Evolutionary conservation across 257 asterid species (phyloP).

Genomic region (Fraxinus quadrangulata): DNA sequence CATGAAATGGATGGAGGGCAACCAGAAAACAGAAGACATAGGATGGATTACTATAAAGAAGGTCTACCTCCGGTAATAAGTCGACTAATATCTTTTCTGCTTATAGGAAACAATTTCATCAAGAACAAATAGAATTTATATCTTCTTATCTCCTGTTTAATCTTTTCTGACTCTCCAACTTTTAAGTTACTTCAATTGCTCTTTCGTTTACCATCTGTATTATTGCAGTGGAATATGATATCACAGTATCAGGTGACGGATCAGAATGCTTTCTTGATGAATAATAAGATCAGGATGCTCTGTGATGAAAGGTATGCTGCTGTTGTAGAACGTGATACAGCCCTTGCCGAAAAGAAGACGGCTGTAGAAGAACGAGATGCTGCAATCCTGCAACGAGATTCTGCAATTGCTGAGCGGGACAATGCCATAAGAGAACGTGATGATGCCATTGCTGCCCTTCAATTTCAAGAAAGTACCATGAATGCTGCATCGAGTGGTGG

Average conservation of each 20-base stretch:
- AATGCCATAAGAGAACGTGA: constrained; percentile 68
- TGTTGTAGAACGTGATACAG: constrained; percentile 53
- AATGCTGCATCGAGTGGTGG: constrained; percentile 32
- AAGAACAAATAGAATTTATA: no score
- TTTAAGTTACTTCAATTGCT: background rate
- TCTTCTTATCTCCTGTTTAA: no score
- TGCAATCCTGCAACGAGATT: constrained; percentile 59
- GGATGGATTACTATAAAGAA: no score
- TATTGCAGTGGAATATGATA: constrained; percentile 56
- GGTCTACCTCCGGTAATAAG: no score
- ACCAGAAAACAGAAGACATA: no score
- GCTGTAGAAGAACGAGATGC: constrained; percentile 55
- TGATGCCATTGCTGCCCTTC: constrained; percentile 77
- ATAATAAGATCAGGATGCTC: constrained; percentile 49
- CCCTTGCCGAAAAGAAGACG: constrained; percentile 49
- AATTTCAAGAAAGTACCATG: constrained; percentile 61
- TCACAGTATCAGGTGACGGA: constrained; percentile 56
- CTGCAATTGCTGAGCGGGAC: constrained; percentile 57
- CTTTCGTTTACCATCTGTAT: background rate
- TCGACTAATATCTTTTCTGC: no score
- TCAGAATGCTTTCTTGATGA: constrained; percentile 46
- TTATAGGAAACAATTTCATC: no score
- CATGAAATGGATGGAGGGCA: no score
- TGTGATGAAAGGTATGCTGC: constrained; percentile 63
- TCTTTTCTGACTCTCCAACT: no score